A percentile compares a stretch with the other conserved stretches of the same genome.
Conservation (phyloP, 371 early-diverging fungal species). For the Rhizopus arrhizus region DNA sequence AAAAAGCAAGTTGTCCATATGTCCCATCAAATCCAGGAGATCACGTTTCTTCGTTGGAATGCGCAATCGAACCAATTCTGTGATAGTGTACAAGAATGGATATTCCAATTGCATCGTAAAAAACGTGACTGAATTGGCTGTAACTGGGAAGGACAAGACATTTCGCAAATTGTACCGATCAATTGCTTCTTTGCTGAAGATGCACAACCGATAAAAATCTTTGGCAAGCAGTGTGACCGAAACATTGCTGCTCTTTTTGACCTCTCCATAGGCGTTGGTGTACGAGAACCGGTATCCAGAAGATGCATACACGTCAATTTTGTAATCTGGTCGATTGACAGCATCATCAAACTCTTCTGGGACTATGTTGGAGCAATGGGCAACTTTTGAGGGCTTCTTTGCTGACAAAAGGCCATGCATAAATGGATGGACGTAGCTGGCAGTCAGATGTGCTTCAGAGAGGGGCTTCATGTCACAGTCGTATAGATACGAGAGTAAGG, state of each 20-base stretch:
- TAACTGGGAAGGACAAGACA: constrained; percentile 22
- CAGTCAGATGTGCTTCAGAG: constrained; percentile 31
- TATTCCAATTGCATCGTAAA: constrained; percentile 18
- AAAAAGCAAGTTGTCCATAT: constrained; percentile 19
- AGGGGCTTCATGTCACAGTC: constrained; percentile 28
- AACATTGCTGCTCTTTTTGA: constrained; percentile 18
- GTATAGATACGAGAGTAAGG: constrained; percentile 8
- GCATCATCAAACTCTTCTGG: constrained; percentile 21
- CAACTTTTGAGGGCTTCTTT: constrained; percentile 23
- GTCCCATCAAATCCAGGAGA: constrained; percentile 20
- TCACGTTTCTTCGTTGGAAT: constrained; percentile 20
- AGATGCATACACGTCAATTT: constrained; percentile 19
- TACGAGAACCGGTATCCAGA: constrained; percentile 23
- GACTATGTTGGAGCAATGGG: constrained; percentile 20
- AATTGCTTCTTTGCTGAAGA: constrained; percentile 22
- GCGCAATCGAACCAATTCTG: constrained; percentile 22
- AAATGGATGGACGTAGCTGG: constrained; percentile 26
- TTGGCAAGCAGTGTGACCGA: constrained; percentile 18
- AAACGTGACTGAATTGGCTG: constrained; percentile 21
- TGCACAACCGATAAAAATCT: constrained; percentile 22
- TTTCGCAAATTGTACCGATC: constrained; percentile 22
- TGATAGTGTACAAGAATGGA: constrained; percentile 21
- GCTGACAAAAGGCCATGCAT: constrained; percentile 18
- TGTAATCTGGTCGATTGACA: constrained; percentile 23
- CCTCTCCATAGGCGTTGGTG: constrained; percentile 21